These are phyloP conservation scores for Phytophthora rubi DNA, from an alignment of 352 stramenopile genomes.

Conservation along the genomic window DNA sequence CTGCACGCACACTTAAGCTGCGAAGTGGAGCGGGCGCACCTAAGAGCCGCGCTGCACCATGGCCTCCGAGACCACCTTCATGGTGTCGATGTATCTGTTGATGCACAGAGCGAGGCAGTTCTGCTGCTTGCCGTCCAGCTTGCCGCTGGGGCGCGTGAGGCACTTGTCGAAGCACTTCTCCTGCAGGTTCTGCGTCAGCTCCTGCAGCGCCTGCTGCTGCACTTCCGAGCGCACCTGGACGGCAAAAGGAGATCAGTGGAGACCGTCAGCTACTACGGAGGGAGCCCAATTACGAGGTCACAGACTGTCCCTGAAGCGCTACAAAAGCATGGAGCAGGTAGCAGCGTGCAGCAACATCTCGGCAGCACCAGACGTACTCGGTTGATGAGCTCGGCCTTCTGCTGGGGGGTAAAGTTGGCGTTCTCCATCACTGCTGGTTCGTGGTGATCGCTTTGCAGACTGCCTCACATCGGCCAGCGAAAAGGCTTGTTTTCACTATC, in stretches of 20 bases:
- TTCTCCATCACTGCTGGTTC: slow-evolving; percentile 60
- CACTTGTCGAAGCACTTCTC: slow-evolving; percentile 94
- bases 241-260: slow-evolving; percentile 13
- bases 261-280: slow-evolving; percentile 2
- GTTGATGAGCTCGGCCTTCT: slow-evolving; percentile 88
- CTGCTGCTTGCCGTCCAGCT: slow-evolving; percentile 91
- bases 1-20: neutral
- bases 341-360: neutral
- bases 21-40: slow-evolving; percentile 28
- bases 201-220: slow-evolving; percentile 82
- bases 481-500: too few relatives aligned
- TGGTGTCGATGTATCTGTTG: slow-evolving; percentile 92
- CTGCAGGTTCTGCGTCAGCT: slow-evolving; percentile 87
- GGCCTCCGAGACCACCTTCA: slow-evolving; percentile 88
- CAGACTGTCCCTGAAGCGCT: too few relatives aligned
- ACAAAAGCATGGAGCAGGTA: too few relatives aligned
- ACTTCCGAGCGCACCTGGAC: slow-evolving; percentile 82
- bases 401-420: slow-evolving; percentile 77
- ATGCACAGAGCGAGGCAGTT: slow-evolving; percentile 90
- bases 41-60: slow-evolving; percentile 79
- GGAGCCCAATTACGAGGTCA: neutral
- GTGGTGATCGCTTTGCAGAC: slow-evolving; percentile 15
- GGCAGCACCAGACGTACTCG: slow-evolving; percentile 49
- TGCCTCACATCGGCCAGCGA: neutral
- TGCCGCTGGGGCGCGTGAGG: slow-evolving; percentile 78